Evolutionary conservation across 1,284 basidiomycete genomes (phyloP).

Genomic region (Cryptococcus maquisensis): DNA sequence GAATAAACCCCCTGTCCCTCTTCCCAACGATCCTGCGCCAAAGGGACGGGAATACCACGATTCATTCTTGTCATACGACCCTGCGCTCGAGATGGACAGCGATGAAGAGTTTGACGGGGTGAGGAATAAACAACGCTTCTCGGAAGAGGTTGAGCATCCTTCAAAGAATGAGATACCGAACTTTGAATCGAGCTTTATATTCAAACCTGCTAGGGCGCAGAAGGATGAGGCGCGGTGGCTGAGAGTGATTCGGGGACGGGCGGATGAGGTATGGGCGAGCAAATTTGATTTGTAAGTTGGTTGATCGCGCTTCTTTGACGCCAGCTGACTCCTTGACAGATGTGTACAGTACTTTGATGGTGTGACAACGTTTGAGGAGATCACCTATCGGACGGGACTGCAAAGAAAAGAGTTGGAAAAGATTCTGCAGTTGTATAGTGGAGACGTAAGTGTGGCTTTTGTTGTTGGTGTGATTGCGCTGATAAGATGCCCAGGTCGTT

Average conservation of each 20-base stretch:
- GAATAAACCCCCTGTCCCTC: slow-evolving; percentile 8
- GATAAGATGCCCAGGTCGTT: slow-evolving; percentile 27
- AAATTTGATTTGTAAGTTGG: slow-evolving; percentile 44
- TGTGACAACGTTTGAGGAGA: slow-evolving; percentile 44
- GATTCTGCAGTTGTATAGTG: slow-evolving; percentile 34
- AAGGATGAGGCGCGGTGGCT: slow-evolving; percentile 47
- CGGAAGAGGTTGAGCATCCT: slow-evolving; percentile 27
- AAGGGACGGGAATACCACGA: slow-evolving; percentile 5
- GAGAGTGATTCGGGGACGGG: slow-evolving; percentile 35
- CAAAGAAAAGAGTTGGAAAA: slow-evolving; percentile 37
- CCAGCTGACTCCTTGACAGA: slow-evolving; percentile 11
- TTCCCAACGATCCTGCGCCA: background rate
- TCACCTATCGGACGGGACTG: slow-evolving; percentile 44
- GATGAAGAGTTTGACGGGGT: slow-evolving; percentile 28
- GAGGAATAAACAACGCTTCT: slow-evolving; percentile 17
- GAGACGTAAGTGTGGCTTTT: slow-evolving; percentile 34
- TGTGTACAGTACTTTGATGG: slow-evolving; percentile 48
- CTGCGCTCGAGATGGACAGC: slow-evolving; percentile 37
- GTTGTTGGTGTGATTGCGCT: background rate
- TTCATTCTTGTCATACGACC: slow-evolving; percentile 17
- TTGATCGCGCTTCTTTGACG: background rate
- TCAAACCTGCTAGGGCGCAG: slow-evolving; percentile 37
- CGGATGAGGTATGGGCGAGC: slow-evolving; percentile 34
- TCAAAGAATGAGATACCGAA: slow-evolving; percentile 20
- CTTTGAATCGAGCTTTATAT: slow-evolving; percentile 37